Percentiles rank a stretch among this genome's conserved stretches.
These are phyloP conservation scores for Cicer cuneatum DNA, from an alignment of 306 rosid species.

Conservation along the genomic window DNA sequence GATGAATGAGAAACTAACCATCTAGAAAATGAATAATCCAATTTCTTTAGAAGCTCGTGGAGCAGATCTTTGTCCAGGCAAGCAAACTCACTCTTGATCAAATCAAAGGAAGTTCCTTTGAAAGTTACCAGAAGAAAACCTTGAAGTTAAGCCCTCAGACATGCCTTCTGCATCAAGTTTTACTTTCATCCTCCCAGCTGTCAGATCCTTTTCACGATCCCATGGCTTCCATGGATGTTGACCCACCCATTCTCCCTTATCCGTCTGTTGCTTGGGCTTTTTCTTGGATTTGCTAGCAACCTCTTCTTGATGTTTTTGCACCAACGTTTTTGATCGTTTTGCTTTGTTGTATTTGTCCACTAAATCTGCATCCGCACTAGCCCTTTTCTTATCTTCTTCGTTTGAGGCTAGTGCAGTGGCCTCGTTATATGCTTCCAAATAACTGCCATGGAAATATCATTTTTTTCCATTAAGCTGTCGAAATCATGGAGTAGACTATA, in stretches of 20 bases:
- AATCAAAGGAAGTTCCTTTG: slow-evolving; percentile 87
- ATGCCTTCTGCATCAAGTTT: slow-evolving; percentile 75
- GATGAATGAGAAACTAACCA: slow-evolving; percentile 37
- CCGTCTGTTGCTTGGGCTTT: slow-evolving; percentile 59
- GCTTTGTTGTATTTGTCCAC: slow-evolving; percentile 86
- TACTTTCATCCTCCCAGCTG: slow-evolving; percentile 75
- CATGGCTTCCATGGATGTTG: slow-evolving; percentile 98
- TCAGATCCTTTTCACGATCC: slow-evolving; percentile 93
- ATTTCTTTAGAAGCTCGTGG: slow-evolving; percentile 36
- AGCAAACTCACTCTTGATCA: slow-evolving; percentile 1
- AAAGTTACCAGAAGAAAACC: slow-evolving; percentile 77
- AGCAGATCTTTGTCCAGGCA: slow-evolving; percentile 7
- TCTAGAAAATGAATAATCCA: slow-evolving; percentile 13
- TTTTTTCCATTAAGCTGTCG: slow-evolving; percentile 26
- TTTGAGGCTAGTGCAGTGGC: slow-evolving; percentile 83
- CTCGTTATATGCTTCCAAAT: slow-evolving; percentile 86
- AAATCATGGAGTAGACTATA: slow-evolving; percentile 17
- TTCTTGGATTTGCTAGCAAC: slow-evolving; percentile 61
- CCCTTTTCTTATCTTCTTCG: slow-evolving; percentile 60
- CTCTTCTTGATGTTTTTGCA: slow-evolving; percentile 74
- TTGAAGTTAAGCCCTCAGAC: slow-evolving; percentile 72
- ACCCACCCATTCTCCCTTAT: slow-evolving; percentile 80
- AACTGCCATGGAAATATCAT: slow-evolving; percentile 61
- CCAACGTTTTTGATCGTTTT: slow-evolving; percentile 79
- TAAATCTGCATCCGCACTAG: slow-evolving; percentile 71